Percentiles rank a stretch among this genome's conserved stretches.
Conservation (phyloP, 441 rosid genomes). For the Corymbia citriodora region DNA sequence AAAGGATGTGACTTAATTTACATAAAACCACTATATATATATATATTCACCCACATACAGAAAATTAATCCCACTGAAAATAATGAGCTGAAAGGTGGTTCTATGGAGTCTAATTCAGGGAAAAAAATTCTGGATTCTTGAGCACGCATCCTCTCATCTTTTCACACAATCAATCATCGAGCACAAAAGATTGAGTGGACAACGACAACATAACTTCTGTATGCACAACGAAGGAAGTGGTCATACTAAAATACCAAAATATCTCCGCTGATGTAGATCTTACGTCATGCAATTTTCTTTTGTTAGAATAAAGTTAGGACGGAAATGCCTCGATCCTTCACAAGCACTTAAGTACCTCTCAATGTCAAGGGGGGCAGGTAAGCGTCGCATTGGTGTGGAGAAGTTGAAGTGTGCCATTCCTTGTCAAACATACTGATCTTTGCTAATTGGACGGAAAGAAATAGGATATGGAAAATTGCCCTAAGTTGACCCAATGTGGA, state of each 20-base stretch:
- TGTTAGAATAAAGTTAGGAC: background rate
- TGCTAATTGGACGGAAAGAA: background rate
- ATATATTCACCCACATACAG: background rate
- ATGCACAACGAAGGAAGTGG: background rate
- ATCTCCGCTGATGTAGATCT: background rate
- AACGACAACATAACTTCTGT: background rate
- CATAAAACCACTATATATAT: background rate
- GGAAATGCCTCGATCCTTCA: background rate
- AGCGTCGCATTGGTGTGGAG: background rate
- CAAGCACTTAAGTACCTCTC: background rate
- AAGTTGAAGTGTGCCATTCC: background rate
- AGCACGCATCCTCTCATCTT: background rate
- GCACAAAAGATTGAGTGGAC: background rate
- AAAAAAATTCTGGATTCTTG: background rate
- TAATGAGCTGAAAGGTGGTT: background rate
- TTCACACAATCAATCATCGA: background rate
- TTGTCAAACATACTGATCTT: background rate
- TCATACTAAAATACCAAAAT: background rate
- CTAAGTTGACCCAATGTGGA: background rate
- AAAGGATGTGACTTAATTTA: background rate
- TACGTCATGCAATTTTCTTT: background rate
- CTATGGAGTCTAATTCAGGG: background rate
- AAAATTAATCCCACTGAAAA: background rate
- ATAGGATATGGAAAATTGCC: background rate
- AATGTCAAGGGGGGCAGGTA: background rate